Evolutionary conservation across 2,329 filamentous ascomycete species (phyloP), one percentile per base, ranked within the genome.

Genomic region (Fonsecaea monophora): DNA sequence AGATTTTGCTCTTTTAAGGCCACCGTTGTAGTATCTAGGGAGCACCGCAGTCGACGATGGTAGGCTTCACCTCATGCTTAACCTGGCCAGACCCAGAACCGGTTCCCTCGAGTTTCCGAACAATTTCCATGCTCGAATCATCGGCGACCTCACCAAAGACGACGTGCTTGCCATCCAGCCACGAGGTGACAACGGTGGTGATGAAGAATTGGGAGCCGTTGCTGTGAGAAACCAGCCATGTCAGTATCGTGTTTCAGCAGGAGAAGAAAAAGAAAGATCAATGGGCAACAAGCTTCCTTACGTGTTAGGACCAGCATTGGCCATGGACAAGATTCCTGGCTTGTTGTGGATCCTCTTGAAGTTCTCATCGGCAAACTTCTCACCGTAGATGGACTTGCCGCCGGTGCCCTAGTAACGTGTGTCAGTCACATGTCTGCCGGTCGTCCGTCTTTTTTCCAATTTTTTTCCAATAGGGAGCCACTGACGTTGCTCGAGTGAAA

Each of bases 361-460:
- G 83, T 90, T 90, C 84, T 90, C 88, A 73, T 90, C 88, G 50
- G 83, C 79, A 78, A 90, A 90, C 79, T 89, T 89, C 69, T 82
- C 80, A 71, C 87, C 87, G 76, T 89, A 90, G 78, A 90, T 89
- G 67, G 86, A 88, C 81, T 89, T 88, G 72, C 88, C 88, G 70
- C 88, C 88, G 68, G 87, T 90, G 68, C 88, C 83, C 96, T 96
- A 80, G 92, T 84, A 91, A 91, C 82, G 92, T 92, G 83, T 92
- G 92, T 70, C 63, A 70, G 67, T 59, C 57, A 66, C 63, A 6
- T 63, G 94, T 78, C 92, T 92, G 92, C 96, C 65, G 64, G 72
- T 60, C 91, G 86, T 74, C 85, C 86, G 71, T 89, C 92, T 90
- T 90, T 93, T 25, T 25, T 25, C 77, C 95, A 90, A 79, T 88